phyloP scores from a whole-genome alignment of 495 filamentous ascomycete species.

The Hyaloscypha bicolor region DNA sequence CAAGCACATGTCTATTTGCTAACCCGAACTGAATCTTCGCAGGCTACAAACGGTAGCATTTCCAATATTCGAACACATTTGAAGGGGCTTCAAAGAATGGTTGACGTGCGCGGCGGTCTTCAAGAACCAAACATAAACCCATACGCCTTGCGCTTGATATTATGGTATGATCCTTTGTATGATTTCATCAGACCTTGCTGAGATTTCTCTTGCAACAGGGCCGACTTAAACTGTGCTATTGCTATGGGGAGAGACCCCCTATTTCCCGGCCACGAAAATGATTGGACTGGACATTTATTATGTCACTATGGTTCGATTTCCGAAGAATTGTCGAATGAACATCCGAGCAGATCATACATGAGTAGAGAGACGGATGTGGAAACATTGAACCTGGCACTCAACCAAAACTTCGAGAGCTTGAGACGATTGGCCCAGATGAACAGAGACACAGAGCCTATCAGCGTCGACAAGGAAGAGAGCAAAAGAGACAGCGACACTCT shows the following conservation, averaged over 20 bases:
- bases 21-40: background rate
- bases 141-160: slow-evolving; percentile 9
- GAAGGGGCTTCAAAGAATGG: slow-evolving; percentile 11
- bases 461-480: background rate
- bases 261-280: background rate
- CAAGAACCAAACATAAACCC: background rate
- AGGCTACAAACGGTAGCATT: slow-evolving; percentile 13
- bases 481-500: slow-evolving; percentile 14
- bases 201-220: slow-evolving; percentile 8
- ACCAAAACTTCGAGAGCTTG: slow-evolving; percentile 1
- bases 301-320: too few species aligned
- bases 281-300: background rate
- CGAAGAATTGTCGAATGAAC: background rate
- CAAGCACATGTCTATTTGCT: background rate
- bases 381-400: slow-evolving; percentile 4
- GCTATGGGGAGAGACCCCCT: slow-evolving; percentile 12
- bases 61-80: slow-evolving; percentile 4
- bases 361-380: background rate
- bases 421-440: slow-evolving; percentile 1
- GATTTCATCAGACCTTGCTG: background rate
- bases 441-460: background rate
- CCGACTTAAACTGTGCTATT: slow-evolving; percentile 22
- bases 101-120: slow-evolving; percentile 8
- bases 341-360: background rate
- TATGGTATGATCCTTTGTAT: slow-evolving; percentile 11